Conservation (phyloP, 805 yeast species). For the Schizosaccharomyces osmophilus region DNA sequence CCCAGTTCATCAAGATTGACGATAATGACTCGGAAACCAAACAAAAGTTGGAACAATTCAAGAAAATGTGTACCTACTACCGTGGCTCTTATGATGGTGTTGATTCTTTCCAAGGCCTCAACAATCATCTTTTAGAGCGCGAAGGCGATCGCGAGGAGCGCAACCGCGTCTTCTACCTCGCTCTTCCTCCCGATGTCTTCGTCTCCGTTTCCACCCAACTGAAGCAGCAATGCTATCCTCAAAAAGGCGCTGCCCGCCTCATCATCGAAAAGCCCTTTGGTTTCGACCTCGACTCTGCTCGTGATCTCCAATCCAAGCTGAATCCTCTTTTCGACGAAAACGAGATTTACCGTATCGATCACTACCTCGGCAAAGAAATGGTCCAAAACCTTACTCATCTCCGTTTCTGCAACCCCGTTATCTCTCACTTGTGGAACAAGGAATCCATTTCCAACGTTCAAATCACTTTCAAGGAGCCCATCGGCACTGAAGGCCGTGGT, state of each 20-base stretch:
- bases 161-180: slow-evolving; percentile 74
- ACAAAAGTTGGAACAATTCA: slow-evolving; percentile 23
- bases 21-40: background rate
- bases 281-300: slow-evolving; percentile 57
- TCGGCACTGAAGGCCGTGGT: slow-evolving; percentile 97
- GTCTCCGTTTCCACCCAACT: slow-evolving; percentile 51
- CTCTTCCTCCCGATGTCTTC: slow-evolving; percentile 85
- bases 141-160: slow-evolving; percentile 32
- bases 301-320: slow-evolving; percentile 49
- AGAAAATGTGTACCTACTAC: slow-evolving; percentile 39
- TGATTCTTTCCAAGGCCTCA: slow-evolving; percentile 44
- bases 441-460: slow-evolving; percentile 59
- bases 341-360: slow-evolving; percentile 87
- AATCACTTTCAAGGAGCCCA: slow-evolving; percentile 84
- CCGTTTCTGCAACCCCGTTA: slow-evolving; percentile 74
- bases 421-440: slow-evolving; percentile 70
- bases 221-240: slow-evolving; percentile 38
- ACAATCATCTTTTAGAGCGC: slow-evolving; percentile 28
- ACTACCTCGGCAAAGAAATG: slow-evolving; percentile 92
- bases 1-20: slow-evolving; percentile 27
- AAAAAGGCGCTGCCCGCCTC: slow-evolving; percentile 47
- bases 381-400: slow-evolving; percentile 76
- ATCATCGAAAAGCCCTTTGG: slow-evolving; percentile 96
- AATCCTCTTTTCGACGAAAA: slow-evolving; percentile 77
- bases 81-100: slow-evolving; percentile 59